Evolutionary conservation across 2,329 filamentous ascomycete genomes (phyloP).

Genomic region (Cyphellophora attinorum): DNA sequence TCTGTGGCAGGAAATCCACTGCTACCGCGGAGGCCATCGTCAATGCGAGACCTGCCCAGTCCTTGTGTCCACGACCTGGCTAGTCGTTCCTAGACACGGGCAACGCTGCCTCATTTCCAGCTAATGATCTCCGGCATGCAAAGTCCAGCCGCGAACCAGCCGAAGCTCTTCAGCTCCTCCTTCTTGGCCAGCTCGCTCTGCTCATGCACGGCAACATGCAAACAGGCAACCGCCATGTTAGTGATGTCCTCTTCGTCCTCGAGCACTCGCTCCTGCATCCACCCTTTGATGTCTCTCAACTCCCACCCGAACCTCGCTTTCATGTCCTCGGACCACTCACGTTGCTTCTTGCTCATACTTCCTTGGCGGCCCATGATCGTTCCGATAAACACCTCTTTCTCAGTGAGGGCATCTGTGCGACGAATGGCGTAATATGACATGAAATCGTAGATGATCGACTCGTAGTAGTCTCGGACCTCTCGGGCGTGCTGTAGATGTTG

Average conservation of each 20-base stretch:
- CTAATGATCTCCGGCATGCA: conserved; percentile 12
- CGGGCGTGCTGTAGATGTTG: conserved; percentile 12
- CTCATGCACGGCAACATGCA: conserved; percentile 4
- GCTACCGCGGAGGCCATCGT: too few relatives aligned
- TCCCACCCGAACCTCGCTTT: conserved; percentile 35
- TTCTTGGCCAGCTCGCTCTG: not conserved
- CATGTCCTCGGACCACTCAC: conserved; percentile 32
- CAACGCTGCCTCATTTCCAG: conserved; percentile 2
- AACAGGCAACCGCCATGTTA: conserved; percentile 6
- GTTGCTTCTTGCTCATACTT: conserved; percentile 26
- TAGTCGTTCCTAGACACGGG: too few relatives aligned
- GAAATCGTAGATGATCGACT: conserved; percentile 39
- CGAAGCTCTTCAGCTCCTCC: conserved; percentile 7
- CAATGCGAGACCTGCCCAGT: too few relatives aligned
- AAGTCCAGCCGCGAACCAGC: conserved; percentile 9
- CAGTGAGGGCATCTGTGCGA: conserved; percentile 32
- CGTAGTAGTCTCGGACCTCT: conserved; percentile 25
- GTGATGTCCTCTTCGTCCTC: conserved; percentile 3
- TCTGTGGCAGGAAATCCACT: too few relatives aligned
- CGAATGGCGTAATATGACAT: conserved; percentile 37
- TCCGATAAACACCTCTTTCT: conserved; percentile 49
- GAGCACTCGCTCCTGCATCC: conserved; percentile 3
- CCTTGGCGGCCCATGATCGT: conserved; percentile 45
- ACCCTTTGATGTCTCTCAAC: conserved; percentile 15
- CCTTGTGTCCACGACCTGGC: too few relatives aligned